A percentile compares a stretch with the other conserved stretches of the same genome.
Evolutionary conservation across 371 early-diverging fungal species (phyloP).

Genomic region (Syncephalis fuscata): DNA sequence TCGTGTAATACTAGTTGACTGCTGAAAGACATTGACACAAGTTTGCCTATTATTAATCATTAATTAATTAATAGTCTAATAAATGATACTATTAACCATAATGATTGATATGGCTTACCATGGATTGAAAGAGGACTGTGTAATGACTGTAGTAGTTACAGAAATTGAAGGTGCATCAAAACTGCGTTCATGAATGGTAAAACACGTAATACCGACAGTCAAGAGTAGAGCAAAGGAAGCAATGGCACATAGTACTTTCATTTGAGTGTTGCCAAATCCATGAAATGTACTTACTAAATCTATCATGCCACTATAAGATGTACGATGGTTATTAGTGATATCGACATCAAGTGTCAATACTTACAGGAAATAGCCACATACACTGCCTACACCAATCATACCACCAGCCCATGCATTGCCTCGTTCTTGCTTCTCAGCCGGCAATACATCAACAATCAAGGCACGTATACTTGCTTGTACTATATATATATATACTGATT

Average conservation of each 20-base stretch:
- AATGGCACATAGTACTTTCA: conserved; percentile 62
- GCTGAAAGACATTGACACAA: no score
- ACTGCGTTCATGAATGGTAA: conserved; percentile 28
- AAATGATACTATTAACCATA: no score
- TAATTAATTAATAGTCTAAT: no score
- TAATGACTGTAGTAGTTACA: no score
- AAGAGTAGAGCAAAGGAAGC: conserved; percentile 41
- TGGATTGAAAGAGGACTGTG: no score
- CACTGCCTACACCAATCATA: conserved; percentile 78
- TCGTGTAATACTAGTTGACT: conserved; percentile 2
- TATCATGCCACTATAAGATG: conserved; percentile 58
- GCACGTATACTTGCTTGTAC: conserved; percentile 77
- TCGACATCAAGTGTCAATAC: conserved; percentile 1
- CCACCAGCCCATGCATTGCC: conserved; percentile 89
- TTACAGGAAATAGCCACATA: conserved; percentile 68
- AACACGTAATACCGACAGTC: conserved; percentile 50
- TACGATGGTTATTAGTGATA: background rate
- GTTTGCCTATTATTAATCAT: no score
- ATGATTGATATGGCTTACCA: no score
- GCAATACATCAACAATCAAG: conserved; percentile 71
- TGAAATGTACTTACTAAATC: conserved; percentile 53
- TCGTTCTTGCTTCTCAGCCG: conserved; percentile 59
- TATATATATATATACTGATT: conserved; percentile 3
- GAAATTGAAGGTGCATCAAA: no score
- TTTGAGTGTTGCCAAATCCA: conserved; percentile 59